Evolutionary conservation across 1,284 basidiomycete species (phyloP).

Genomic region (Jaminaea rosea): DNA sequence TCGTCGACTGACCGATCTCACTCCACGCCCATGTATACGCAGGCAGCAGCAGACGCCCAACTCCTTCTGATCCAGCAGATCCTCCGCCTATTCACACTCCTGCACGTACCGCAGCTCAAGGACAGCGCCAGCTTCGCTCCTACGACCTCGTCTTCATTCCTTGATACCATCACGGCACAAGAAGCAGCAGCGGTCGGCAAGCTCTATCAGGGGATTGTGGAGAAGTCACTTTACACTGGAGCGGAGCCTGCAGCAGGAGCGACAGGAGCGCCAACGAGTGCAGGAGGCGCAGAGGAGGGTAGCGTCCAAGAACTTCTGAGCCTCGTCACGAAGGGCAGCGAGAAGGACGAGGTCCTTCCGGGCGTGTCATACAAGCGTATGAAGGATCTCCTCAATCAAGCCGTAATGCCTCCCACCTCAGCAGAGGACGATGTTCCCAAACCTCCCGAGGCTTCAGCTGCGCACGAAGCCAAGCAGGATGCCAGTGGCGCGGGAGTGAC

Average conservation of each 20-base stretch:
- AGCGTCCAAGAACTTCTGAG: not conserved
- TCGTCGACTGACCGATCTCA: too few relatives aligned
- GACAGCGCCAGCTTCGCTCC: not conserved
- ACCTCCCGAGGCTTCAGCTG: too few relatives aligned
- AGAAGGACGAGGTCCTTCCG: not conserved
- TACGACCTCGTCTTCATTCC: not conserved
- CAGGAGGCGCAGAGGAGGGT: not conserved
- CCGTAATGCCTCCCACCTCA: not conserved
- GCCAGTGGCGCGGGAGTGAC: too few relatives aligned
- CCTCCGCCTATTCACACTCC: not conserved
- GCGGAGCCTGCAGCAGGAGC: not conserved
- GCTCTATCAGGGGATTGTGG: not conserved
- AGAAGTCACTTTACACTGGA: not conserved
- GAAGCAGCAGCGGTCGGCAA: not conserved
- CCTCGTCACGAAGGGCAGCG: not conserved
- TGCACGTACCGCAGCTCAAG: not conserved
- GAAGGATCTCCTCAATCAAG: not conserved
- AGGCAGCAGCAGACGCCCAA: not conserved
- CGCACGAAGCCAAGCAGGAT: not conserved
- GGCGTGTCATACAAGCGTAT: not conserved
- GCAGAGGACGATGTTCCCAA: too few relatives aligned
- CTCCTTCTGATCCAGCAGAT: not conserved
- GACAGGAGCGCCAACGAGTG: too few relatives aligned
- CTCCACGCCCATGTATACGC: too few relatives aligned
- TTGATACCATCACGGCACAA: not conserved